Percentiles rank a stretch among this genome's conserved stretches.
phyloP scores from a whole-genome alignment of 176 grass and related monocot species.

The Aegilops umbellulata region DNA sequence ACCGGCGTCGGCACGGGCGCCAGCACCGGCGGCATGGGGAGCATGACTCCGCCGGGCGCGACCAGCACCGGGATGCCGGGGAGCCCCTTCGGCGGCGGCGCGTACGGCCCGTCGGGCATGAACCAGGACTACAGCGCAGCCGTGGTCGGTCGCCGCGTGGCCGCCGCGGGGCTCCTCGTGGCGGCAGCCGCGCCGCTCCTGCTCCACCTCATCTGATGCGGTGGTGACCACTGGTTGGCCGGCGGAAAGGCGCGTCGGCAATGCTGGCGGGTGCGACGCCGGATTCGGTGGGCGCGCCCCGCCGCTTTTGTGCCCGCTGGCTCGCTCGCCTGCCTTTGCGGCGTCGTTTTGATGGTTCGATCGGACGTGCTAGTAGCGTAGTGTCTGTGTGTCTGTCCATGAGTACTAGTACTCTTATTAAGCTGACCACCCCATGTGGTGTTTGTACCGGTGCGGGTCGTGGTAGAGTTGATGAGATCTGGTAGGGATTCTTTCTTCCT shows the following conservation, averaged over 20 bases:
- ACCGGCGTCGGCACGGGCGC: background rate
- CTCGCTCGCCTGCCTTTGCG: background rate
- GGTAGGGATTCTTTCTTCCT: background rate
- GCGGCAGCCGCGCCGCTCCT: background rate
- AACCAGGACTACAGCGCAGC: conserved; percentile 29
- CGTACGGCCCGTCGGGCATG: conserved; percentile 37
- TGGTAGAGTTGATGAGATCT: background rate
- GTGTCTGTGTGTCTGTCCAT: background rate
- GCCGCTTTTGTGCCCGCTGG: background rate
- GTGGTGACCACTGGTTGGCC: background rate
- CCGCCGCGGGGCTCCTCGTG: background rate
- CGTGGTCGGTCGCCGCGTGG: background rate
- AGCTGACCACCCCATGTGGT: conserved; percentile 12
- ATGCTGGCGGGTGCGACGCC: background rate
- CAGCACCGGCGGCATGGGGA: conserved; percentile 1
- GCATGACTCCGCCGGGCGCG: background rate
- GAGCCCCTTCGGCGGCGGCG: conserved; percentile 34
- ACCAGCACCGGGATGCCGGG: conserved; percentile 20
- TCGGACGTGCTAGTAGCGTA: background rate
- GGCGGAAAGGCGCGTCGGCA: background rate
- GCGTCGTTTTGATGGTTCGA: background rate
- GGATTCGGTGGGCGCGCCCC: background rate
- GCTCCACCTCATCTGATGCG: background rate
- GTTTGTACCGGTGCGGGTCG: background rate
- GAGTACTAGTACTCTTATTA: background rate